Evolutionary conservation across 768 basidiomycete genomes (phyloP).

Genomic region (Suillus plorans): DNA sequence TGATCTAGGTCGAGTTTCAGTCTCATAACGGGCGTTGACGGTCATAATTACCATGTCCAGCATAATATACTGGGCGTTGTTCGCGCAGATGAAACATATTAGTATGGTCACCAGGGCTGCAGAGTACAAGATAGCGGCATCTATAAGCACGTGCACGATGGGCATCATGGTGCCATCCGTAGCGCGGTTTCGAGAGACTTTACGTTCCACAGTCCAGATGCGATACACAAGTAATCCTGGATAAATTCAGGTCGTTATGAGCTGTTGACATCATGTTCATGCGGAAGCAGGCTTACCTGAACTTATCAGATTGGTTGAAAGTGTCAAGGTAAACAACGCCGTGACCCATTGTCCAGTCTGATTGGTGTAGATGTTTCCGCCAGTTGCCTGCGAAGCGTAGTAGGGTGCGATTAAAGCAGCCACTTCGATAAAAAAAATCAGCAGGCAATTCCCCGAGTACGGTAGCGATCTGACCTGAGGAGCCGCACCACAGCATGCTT

Average conservation of each 20-base stretch:
- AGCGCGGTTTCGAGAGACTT: not conserved
- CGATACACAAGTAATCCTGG: slow-evolving; percentile 10
- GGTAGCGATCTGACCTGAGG: slow-evolving; percentile 3
- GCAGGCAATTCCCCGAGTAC: not conserved
- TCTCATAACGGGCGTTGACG: not conserved
- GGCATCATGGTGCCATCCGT: not conserved
- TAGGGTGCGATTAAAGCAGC: slow-evolving; percentile 6
- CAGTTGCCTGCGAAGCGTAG: slow-evolving; percentile 8
- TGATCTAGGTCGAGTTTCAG: slow-evolving; percentile 8
- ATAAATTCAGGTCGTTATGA: not conserved
- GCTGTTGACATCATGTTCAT: not conserved
- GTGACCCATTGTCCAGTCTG: slow-evolving; percentile 9
- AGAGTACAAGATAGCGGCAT: slow-evolving; percentile 11
- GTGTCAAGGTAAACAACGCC: slow-evolving; percentile 6
- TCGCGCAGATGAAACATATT: slow-evolving; percentile 7
- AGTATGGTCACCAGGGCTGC: slow-evolving; percentile 6
- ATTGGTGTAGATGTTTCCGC: not conserved
- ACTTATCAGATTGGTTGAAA: slow-evolving; percentile 10
- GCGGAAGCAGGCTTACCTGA: slow-evolving; percentile 5
- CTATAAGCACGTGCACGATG: slow-evolving; percentile 7
- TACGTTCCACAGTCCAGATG: slow-evolving; percentile 9
- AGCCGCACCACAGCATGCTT: slow-evolving; percentile 6
- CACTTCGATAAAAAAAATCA: not conserved
- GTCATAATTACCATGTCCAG: slow-evolving; percentile 9
- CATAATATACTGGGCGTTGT: slow-evolving; percentile 9